Evolutionary conservation across 331 rosid species (phyloP).

Genomic region (Stylosanthes scabra): DNA sequence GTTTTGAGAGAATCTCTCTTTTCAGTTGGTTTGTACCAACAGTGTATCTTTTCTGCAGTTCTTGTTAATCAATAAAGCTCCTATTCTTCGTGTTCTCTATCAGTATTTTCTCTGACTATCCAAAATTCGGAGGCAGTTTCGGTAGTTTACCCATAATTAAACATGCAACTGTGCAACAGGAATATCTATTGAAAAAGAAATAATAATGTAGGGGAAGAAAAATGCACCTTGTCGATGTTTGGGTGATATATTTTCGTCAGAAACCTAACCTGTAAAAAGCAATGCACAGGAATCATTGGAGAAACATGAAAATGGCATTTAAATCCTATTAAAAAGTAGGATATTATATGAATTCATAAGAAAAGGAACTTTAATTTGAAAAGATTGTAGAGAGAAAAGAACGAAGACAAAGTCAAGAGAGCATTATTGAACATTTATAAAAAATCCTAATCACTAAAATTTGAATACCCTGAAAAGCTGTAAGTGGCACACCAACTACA

Average conservation of each 20-base stretch:
- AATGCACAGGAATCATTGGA: constrained; percentile 23
- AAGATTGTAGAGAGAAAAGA: background rate
- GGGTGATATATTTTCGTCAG: constrained; percentile 96
- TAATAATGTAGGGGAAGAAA: constrained; percentile 20
- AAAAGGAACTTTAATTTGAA: background rate
- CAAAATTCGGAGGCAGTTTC: no score
- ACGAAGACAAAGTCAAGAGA: background rate
- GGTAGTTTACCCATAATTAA: no score
- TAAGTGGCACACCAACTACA: background rate
- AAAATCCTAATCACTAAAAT: constrained; percentile 12
- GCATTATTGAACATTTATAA: constrained; percentile 2
- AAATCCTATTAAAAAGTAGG: constrained; percentile 16
- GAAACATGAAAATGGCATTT: background rate
- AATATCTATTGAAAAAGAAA: background rate
- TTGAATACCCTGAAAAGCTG: background rate
- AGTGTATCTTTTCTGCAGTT: no score
- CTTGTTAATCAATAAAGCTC: no score
- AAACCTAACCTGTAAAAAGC: constrained; percentile 77
- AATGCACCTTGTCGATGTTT: constrained; percentile 87
- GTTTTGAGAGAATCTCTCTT: no score
- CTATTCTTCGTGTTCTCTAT: no score
- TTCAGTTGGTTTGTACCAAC: no score
- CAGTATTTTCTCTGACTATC: no score
- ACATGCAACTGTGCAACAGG: constrained; percentile 21
- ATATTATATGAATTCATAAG: background rate